Conservation (phyloP, 2,329 filamentous ascomycete species). For the Chalaropsis thielavioides region DNA sequence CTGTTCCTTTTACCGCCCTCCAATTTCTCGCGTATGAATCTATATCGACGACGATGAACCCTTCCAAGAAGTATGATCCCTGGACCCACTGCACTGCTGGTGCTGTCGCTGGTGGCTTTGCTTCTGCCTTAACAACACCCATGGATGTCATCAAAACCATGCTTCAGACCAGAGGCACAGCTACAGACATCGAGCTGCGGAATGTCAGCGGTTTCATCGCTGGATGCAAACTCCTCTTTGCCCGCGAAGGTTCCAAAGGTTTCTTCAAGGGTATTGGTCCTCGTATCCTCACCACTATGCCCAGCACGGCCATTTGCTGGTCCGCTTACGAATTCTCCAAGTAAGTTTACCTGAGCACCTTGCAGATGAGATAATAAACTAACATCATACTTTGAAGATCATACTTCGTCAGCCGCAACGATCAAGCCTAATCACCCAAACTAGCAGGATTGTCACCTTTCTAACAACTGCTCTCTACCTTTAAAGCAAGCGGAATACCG, state of each 20-base stretch:
- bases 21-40: constrained; percentile 98
- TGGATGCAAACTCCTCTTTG: constrained; percentile 67
- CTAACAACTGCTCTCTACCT: not conserved
- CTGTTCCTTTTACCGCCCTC: constrained; percentile 89
- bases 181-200: constrained; percentile 63
- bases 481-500: not conserved
- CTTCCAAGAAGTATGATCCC: constrained; percentile 72
- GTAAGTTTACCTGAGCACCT: constrained; percentile 29
- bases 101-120: constrained; percentile 82
- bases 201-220: constrained; percentile 70
- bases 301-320: constrained; percentile 99
- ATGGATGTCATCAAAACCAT: constrained; percentile 98
- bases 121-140: constrained; percentile 84
- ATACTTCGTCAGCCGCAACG: constrained; percentile 45
- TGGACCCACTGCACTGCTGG: constrained; percentile 87
- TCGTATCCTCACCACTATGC: constrained; percentile 89
- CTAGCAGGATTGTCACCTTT: not conserved
- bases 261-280: constrained; percentile 92
- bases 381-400: constrained; percentile 29
- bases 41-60: constrained; percentile 86
- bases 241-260: constrained; percentile 67
- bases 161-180: constrained; percentile 80
- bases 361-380: constrained; percentile 3
- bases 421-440: constrained; percentile 24
- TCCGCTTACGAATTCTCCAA: constrained; percentile 58